Evolutionary conservation across 2,329 filamentous ascomycete genomes (phyloP).

Genomic region (Neopestalotiopsis sp.): DNA sequence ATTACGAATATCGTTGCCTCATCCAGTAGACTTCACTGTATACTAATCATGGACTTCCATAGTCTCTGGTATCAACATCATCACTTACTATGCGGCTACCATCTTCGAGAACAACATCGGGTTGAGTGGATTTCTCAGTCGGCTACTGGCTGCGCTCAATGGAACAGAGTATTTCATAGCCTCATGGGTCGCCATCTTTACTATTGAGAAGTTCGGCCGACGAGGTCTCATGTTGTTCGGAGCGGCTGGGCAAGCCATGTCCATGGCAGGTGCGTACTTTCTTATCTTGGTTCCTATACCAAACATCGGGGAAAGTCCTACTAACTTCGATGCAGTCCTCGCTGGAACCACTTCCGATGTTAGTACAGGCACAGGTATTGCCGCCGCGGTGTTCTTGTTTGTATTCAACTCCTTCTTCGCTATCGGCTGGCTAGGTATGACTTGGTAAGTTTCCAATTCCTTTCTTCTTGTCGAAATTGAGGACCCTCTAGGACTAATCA

Average conservation of each 20-base stretch:
- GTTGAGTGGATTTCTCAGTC: conserved; percentile 50
- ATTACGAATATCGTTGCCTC: too few species aligned
- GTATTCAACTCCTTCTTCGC: conserved; percentile 60
- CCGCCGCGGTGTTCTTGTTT: conserved; percentile 49
- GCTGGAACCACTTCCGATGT: conserved; percentile 46
- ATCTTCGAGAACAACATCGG: conserved; percentile 49
- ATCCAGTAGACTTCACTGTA: too few species aligned
- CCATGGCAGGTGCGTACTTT: conserved; percentile 62
- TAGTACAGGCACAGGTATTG: conserved; percentile 32
- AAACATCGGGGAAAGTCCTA: not conserved
- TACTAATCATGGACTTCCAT: conserved; percentile 17
- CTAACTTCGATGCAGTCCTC: conserved; percentile 43
- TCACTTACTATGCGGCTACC: conserved; percentile 18
- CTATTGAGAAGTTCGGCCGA: conserved; percentile 60
- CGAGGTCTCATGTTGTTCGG: conserved; percentile 76
- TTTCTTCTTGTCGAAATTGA: not conserved
- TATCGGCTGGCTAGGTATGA: conserved; percentile 58
- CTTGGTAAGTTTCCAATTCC: conserved; percentile 47
- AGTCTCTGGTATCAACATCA: conserved; percentile 28
- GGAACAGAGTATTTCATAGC: conserved; percentile 49
- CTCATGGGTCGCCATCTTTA: conserved; percentile 43
- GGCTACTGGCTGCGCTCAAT: conserved; percentile 61
- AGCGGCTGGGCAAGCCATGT: conserved; percentile 64
- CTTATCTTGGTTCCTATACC: not conserved
- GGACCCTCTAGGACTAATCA: not conserved